These are phyloP conservation scores for Nothopassalora personata DNA, from an alignment of 2,329 filamentous ascomycete species.

Conservation along the genomic window DNA sequence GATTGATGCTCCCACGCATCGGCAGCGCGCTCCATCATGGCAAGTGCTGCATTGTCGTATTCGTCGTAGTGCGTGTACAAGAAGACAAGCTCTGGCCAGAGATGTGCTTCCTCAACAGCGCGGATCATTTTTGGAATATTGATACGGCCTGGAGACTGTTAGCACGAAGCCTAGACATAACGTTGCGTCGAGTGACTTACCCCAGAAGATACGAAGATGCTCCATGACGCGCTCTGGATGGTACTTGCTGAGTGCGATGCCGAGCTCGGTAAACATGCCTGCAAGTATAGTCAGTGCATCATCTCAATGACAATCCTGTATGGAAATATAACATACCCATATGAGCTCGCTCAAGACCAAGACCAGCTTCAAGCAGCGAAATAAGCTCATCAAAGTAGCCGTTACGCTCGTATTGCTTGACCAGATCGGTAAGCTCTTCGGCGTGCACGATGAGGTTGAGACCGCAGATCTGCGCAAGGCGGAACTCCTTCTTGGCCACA, in stretches of 20 bases:
- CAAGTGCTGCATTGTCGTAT: constrained; percentile 91
- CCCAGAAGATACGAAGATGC: constrained; percentile 98
- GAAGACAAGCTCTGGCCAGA: constrained; percentile 98
- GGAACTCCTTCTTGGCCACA: constrained; percentile 97
- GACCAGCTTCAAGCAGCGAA: constrained; percentile 83
- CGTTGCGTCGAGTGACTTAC: constrained; percentile 34
- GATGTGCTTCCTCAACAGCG: constrained; percentile 85
- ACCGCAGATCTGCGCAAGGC: constrained; percentile 96
- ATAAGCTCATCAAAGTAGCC: constrained; percentile 99
- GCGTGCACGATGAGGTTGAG: constrained; percentile 97
- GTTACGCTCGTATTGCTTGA: constrained; percentile 93
- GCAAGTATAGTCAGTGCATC: constrained; percentile 63
- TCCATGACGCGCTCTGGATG: constrained; percentile 96
- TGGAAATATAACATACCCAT: constrained; percentile 14
- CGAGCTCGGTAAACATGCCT: constrained; percentile 93
- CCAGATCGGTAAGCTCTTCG: constrained; percentile 85
- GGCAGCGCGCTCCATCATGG: constrained; percentile 95
- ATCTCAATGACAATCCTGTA: constrained; percentile 1
- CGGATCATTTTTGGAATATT: constrained; percentile 97
- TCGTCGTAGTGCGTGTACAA: constrained; percentile 98
- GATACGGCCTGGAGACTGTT: constrained; percentile 51
- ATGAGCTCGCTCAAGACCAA: constrained; percentile 67
- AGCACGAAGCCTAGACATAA: not conserved
- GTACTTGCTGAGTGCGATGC: constrained; percentile 88
- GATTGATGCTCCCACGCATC: constrained; percentile 99